Percentiles rank a stretch among this genome's conserved stretches.
Evolutionary conservation across 1,284 basidiomycete species (phyloP).

Genomic region (Pulchroboletus neoregius): DNA sequence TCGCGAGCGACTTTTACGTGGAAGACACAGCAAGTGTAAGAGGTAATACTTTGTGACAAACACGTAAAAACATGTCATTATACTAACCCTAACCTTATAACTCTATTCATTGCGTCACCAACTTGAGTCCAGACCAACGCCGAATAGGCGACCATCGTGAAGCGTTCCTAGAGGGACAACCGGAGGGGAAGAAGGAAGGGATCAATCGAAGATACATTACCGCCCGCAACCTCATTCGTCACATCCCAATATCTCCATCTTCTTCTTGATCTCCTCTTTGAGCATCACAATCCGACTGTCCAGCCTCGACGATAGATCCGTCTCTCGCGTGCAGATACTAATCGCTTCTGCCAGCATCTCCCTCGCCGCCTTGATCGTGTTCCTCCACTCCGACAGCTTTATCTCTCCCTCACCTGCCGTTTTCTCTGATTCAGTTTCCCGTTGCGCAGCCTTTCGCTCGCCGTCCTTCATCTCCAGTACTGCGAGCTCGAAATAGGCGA

Average conservation of each 20-base stretch:
- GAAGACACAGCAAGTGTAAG: slow-evolving; percentile 20
- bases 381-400: slow-evolving; percentile 41
- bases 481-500: slow-evolving; percentile 64
- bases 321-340: slow-evolving; percentile 45
- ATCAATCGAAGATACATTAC: too few species aligned
- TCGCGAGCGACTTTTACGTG: slow-evolving; percentile 7
- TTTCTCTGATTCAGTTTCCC: background rate
- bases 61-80: slow-evolving; percentile 13
- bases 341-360: slow-evolving; percentile 52
- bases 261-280: slow-evolving; percentile 61
- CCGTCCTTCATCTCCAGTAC: slow-evolving; percentile 60
- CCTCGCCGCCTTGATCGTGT: slow-evolving; percentile 44
- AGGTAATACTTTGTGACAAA: slow-evolving; percentile 10
- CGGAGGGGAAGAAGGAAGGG: too few species aligned
- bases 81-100: slow-evolving; percentile 5
- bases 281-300: slow-evolving; percentile 69
- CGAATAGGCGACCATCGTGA: too few species aligned
- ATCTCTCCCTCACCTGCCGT: slow-evolving; percentile 10
- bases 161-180: too few species aligned
- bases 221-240: slow-evolving; percentile 11
- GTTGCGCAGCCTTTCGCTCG: slow-evolving; percentile 31
- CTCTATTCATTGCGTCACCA: slow-evolving; percentile 2
- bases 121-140: too few species aligned
- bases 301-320: slow-evolving; percentile 62
- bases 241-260: slow-evolving; percentile 44